phyloP scores from a whole-genome alignment of 192 early-diverging fungal species.

The Lunasporangiospora selenospora region DNA sequence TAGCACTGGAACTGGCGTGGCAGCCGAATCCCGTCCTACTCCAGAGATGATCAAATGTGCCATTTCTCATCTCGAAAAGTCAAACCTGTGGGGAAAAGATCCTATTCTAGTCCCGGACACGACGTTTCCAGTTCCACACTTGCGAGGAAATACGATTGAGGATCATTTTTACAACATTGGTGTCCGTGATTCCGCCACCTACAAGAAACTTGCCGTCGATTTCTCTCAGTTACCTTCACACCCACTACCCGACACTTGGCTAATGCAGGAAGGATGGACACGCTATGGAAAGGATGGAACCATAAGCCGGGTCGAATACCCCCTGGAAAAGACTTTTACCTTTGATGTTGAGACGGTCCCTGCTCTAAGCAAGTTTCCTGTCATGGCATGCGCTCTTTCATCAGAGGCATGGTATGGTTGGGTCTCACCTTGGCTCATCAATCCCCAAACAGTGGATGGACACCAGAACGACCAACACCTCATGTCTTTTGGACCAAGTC shows the following conservation, averaged over 20 bases:
- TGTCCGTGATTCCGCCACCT: constrained; percentile 63
- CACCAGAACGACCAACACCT: constrained; percentile 26
- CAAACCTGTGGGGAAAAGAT: constrained; percentile 62
- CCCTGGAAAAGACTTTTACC: constrained; percentile 70
- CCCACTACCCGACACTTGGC: constrained; percentile 63
- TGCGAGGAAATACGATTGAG: constrained; percentile 60
- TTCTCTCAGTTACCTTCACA: constrained; percentile 52
- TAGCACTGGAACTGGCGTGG: not conserved
- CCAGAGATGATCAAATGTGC: constrained; percentile 47
- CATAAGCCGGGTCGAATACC: constrained; percentile 50
- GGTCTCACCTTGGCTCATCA: constrained; percentile 81
- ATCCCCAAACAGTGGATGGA: constrained; percentile 10
- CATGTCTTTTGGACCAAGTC: constrained; percentile 31
- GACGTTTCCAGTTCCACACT: constrained; percentile 37
- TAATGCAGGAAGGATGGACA: constrained; percentile 76
- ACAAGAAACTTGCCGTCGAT: constrained; percentile 56
- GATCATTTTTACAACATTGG: constrained; percentile 85
- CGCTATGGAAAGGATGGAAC: constrained; percentile 66
- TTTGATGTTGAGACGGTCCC: constrained; percentile 90
- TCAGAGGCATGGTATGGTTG: constrained; percentile 88
- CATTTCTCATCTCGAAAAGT: constrained; percentile 52
- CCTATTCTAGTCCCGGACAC: constrained; percentile 45
- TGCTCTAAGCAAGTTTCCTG: constrained; percentile 71
- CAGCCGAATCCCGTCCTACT: constrained; percentile 1
- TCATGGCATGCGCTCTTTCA: constrained; percentile 83